Conservation (phyloP, 75 land plant genomes). For the Picea sitchensis region DNA sequence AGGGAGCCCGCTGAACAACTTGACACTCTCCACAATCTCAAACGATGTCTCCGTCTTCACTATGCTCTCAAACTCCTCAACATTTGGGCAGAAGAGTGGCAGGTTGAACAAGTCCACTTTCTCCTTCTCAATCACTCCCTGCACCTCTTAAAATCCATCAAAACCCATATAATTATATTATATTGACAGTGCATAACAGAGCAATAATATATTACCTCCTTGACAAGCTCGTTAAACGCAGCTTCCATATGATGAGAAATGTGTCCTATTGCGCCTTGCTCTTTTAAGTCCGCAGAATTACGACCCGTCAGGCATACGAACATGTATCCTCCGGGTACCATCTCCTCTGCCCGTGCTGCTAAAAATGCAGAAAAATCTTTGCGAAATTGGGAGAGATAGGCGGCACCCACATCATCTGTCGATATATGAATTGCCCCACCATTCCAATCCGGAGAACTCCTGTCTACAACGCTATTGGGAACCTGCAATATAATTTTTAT, state of each 20-base stretch:
- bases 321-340: neutral
- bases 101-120: too few species aligned
- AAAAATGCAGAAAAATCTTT: neutral
- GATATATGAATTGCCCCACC: neutral
- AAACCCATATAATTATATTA: too few species aligned
- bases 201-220: neutral
- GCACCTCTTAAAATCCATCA: neutral
- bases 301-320: neutral
- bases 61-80: neutral
- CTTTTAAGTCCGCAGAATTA: neutral
- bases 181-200: neutral
- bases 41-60: neutral
- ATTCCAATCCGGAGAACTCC: neutral
- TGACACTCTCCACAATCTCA: neutral
- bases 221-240: neutral
- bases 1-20: neutral
- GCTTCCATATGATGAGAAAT: neutral
- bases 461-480: neutral
- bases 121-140: neutral
- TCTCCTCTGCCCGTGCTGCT: neutral
- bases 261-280: neutral
- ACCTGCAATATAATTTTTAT: neutral
- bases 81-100: neutral
- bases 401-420: neutral
- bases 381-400: neutral